Evolutionary conservation across 129 eudicot genomes (phyloP), one percentile per base, ranked within the genome.

Genomic region (Pseudognaphalium luteoalbum): DNA sequence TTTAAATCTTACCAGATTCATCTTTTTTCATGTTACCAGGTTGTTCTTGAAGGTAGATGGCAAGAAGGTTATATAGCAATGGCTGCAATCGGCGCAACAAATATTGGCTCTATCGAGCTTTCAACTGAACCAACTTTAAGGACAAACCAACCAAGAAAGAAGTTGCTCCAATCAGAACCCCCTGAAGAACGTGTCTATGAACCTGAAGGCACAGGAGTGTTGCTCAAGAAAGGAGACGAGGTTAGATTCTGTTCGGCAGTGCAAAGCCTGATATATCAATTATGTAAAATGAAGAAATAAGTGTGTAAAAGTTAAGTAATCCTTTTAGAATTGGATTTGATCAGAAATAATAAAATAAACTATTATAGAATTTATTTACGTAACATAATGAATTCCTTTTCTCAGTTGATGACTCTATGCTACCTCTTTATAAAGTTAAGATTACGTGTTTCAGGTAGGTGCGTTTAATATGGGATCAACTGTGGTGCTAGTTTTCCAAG

Each of bases 381-480:
- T 39, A 39, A 39, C 12, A 39, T 8, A 39, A 39, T 39, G 44
- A 8, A 8, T 39, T 39, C 12, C 44, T 35, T 35, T 6, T 35
- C 7, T 5, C 41, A 37, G 68, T 65, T 71, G 1, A 51, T 74
- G 21, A 61, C 28, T 61, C 19, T 34, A 39, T 67, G 71, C 33
- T 51, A 25, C 68, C 69, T 32, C n/a, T 42, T 58, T 39, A 4
- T 62, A 66, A 52, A 19, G 50, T 73, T 25, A 63, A 32, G 35
- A 7, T 72, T 22, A 47, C 29, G 56, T 70, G 28, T 68, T 80
- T 69, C 90, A 94, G 97, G 84, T 94, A 52, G 99, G 89, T 66
- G 99, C 88, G 56, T 94, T 94, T 81, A 94, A 94, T 78, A 94
- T 94, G 99, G 97, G 99, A 30, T 94, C 99, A 32, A 94, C 99